These are phyloP conservation scores for Elsinoe australis DNA, from an alignment of 2,329 filamentous ascomycete genomes.

Conservation along the genomic window DNA sequence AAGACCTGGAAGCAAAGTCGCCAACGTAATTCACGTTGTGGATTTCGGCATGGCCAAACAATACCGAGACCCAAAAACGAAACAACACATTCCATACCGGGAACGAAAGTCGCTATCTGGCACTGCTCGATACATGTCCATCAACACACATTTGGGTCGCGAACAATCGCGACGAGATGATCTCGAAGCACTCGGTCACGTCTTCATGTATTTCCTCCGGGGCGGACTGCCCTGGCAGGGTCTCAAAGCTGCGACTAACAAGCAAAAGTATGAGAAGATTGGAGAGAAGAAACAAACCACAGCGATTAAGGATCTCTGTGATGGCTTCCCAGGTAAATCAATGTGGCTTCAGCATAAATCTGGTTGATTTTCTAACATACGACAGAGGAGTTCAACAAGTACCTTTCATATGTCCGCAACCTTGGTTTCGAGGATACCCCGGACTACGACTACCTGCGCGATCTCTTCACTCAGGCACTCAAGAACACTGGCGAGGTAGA, in stretches of 20 bases:
- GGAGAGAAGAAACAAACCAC: conserved; percentile 99
- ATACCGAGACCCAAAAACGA: conserved; percentile 96
- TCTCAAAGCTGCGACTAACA: conserved; percentile 61
- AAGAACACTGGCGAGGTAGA: conserved; percentile 93
- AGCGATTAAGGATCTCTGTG: conserved; percentile 90
- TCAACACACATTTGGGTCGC: conserved; percentile 94
- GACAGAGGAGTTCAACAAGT: conserved; percentile 89
- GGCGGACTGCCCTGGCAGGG: conserved; percentile 62
- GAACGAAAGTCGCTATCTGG: conserved; percentile 95
- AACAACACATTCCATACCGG: conserved; percentile 96
- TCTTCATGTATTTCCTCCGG: conserved; percentile 63
- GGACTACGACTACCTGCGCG: conserved; percentile 94
- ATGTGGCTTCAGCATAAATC: not conserved
- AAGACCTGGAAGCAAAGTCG: conserved; percentile 81
- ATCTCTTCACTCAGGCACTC: conserved; percentile 90
- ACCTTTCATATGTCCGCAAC: conserved; percentile 93
- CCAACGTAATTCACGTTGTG: conserved; percentile 96
- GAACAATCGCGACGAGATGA: conserved; percentile 96
- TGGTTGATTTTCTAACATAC: conserved; percentile 30
- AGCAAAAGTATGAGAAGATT: conserved; percentile 99
- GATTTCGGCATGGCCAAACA: conserved; percentile 99
- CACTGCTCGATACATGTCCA: conserved; percentile 97
- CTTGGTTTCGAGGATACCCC: conserved; percentile 97
- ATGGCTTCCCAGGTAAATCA: conserved; percentile 70
- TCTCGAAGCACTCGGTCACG: conserved; percentile 71